Evolutionary conservation across 331 rosid species (phyloP).

Genomic region (Acacia concinna): DNA sequence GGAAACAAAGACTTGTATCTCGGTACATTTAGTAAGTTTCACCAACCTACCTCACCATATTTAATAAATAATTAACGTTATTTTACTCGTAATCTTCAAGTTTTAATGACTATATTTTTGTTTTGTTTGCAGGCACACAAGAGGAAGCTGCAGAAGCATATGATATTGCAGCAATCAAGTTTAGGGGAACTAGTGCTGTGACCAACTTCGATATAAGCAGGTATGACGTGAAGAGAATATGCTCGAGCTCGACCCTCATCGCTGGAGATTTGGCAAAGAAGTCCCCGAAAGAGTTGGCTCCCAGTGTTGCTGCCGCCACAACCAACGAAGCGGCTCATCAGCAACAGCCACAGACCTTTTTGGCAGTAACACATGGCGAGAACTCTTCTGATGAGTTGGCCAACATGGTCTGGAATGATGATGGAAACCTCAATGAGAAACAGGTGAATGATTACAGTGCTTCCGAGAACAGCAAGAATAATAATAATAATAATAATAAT

Average conservation of each 20-base stretch:
- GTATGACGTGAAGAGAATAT: conserved; percentile 94
- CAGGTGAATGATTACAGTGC: not conserved
- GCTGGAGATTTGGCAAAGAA: conserved; percentile 86
- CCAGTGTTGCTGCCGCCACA: not conserved
- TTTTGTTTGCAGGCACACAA: conserved; percentile 67
- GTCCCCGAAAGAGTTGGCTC: conserved; percentile 50
- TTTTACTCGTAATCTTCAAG: not conserved
- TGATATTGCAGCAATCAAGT: conserved; percentile 98
- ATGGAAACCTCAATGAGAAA: conserved; percentile 33
- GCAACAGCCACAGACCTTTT: conserved; percentile 42
- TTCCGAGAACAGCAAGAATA: conserved; percentile 37
- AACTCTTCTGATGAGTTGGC: conserved; percentile 58
- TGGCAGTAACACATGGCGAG: not conserved
- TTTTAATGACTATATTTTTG: not conserved
- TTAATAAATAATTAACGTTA: not conserved
- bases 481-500: conserved; percentile 26
- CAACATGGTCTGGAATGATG: conserved; percentile 73
- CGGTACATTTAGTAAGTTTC: conserved; percentile 88
- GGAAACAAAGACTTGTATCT: conserved; percentile 98
- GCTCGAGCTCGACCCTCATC: conserved; percentile 91
- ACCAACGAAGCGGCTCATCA: conserved; percentile 45
- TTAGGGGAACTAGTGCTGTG: conserved; percentile 93
- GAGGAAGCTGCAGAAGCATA: conserved; percentile 99
- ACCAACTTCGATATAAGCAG: conserved; percentile 92
- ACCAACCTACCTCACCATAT: not conserved